Evolutionary conservation across 2,329 filamentous ascomycete genomes (phyloP).

Genomic region (Tolypocladium tropicale): DNA sequence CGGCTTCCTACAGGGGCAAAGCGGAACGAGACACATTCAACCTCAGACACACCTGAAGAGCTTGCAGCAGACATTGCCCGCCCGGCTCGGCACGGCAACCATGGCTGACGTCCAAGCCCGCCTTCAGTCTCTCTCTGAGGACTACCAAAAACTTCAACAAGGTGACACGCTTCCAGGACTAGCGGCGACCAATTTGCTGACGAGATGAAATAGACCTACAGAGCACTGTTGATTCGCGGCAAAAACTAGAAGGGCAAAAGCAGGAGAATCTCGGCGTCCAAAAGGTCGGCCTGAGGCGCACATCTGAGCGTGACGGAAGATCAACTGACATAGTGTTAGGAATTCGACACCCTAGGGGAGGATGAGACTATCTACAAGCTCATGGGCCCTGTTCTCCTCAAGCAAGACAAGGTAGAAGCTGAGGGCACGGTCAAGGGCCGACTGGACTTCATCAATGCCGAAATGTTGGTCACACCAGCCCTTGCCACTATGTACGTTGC

Average conservation of each 20-base stretch:
- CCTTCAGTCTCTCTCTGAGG: slow-evolving; percentile 74
- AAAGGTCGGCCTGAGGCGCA: slow-evolving; percentile 42
- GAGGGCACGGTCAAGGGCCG: slow-evolving; percentile 84
- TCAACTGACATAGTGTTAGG: slow-evolving; percentile 35
- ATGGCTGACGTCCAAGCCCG: slow-evolving; percentile 69
- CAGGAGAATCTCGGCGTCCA: slow-evolving; percentile 88
- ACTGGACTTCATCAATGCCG: slow-evolving; percentile 83
- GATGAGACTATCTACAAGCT: slow-evolving; percentile 93
- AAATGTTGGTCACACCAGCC: slow-evolving; percentile 56
- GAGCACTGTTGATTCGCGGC: slow-evolving; percentile 62
- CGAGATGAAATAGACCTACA: slow-evolving; percentile 58
- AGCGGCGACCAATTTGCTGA: neutral
- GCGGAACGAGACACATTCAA: neutral
- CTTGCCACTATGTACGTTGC: neutral
- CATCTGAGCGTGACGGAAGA: neutral
- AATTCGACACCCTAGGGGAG: slow-evolving; percentile 70
- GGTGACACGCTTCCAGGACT: slow-evolving; percentile 34
- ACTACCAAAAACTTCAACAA: slow-evolving; percentile 78
- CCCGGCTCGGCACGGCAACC: slow-evolving; percentile 1
- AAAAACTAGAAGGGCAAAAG: slow-evolving; percentile 88
- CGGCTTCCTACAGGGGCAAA: neutral
- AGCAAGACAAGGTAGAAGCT: slow-evolving; percentile 88
- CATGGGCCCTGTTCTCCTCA: slow-evolving; percentile 81
- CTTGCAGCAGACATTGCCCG: neutral
- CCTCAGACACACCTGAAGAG: neutral